phyloP scores from a whole-genome alignment of 1,284 basidiomycete species.

The Phylloporus sp. region DNA sequence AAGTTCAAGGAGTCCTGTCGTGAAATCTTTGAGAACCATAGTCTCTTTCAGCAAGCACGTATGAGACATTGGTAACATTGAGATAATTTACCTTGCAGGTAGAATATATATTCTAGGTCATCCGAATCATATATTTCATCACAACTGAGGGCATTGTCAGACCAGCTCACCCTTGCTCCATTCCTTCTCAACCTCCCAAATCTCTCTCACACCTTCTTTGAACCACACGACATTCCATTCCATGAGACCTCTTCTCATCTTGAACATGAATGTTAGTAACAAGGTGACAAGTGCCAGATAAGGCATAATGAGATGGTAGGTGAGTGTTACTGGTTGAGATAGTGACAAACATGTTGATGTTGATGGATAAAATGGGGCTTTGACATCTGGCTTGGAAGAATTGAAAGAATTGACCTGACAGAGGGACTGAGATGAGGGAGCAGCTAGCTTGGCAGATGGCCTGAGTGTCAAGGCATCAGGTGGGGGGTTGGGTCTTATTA shows the following conservation, averaged over 20 bases:
- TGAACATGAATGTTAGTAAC: conserved; percentile 79
- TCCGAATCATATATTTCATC: conserved; percentile 8
- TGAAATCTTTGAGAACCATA: neutral
- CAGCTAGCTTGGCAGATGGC: neutral
- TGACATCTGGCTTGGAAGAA: conserved; percentile 7
- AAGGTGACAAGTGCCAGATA: conserved; percentile 83
- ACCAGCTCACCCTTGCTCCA: conserved; percentile 42
- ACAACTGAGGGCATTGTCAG: conserved; percentile 6
- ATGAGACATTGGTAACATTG: too few species aligned
- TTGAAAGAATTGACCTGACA: conserved; percentile 6
- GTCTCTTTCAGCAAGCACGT: too few species aligned
- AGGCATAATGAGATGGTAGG: conserved; percentile 86
- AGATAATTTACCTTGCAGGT: too few species aligned
- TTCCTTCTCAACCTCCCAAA: conserved; percentile 72
- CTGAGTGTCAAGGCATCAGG: too few species aligned
- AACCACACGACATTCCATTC: conserved; percentile 96
- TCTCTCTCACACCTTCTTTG: conserved; percentile 77
- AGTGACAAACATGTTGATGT: conserved; percentile 62
- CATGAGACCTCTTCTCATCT: conserved; percentile 78
- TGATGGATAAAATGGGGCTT: conserved; percentile 36
- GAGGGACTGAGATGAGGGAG: neutral
- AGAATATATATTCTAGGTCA: neutral
- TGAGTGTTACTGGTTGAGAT: conserved; percentile 72
- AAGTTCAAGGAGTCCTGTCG: neutral
- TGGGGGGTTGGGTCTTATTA: too few species aligned